Evolutionary conservation across 1,284 basidiomycete genomes (phyloP).

Genomic region (Trametes sp.): DNA sequence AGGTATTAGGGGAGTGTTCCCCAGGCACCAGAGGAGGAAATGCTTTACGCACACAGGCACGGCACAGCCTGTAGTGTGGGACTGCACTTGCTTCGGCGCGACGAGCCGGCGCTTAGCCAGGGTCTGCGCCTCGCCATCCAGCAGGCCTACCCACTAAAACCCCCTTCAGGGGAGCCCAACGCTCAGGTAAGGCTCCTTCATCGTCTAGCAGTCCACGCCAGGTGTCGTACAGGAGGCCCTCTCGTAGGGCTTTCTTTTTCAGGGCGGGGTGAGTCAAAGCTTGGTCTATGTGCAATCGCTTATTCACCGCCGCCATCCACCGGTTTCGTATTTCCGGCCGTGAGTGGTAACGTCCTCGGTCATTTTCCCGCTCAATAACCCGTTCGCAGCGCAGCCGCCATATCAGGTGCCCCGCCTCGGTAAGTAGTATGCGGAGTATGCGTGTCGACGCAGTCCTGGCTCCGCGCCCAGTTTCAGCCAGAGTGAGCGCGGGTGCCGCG

Average conservation of each 20-base stretch:
- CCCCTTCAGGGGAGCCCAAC: not conserved
- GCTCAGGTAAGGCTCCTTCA: not conserved
- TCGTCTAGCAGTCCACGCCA: not conserved
- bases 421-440: not conserved
- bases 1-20: not conserved
- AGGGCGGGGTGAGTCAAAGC: not conserved
- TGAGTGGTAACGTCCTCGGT: not conserved
- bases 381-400: not conserved
- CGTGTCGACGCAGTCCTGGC: not conserved
- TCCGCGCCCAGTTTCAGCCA: not conserved
- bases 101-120: not conserved
- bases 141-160: not conserved
- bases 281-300: not conserved
- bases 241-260: not conserved
- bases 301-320: not conserved
- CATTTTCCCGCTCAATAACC: not conserved
- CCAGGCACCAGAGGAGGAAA: not conserved
- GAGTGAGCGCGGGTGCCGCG: not conserved
- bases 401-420: not conserved
- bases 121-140: not conserved
- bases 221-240: not conserved
- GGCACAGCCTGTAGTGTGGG: not conserved
- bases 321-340: not conserved
- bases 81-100: not conserved
- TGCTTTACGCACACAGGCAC: not conserved